Evolutionary conservation across 768 basidiomycete species (phyloP).

Genomic region (Neoboletus magnificus): DNA sequence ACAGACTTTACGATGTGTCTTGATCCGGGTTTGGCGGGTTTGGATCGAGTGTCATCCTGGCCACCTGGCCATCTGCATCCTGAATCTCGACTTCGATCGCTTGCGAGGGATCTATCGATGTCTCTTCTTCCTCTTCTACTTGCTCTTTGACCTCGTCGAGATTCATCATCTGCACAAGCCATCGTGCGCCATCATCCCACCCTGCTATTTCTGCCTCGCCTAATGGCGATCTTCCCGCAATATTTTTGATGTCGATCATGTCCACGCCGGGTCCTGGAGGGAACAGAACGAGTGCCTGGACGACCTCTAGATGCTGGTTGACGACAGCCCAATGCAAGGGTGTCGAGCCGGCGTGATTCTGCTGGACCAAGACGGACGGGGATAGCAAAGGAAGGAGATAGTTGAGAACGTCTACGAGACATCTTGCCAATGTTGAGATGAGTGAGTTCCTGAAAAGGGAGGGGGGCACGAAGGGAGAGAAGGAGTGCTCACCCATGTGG

Average conservation of each 20-base stretch:
- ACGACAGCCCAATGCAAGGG: conserved; percentile 90
- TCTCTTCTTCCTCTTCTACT: conserved; percentile 26
- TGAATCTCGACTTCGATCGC: conserved; percentile 67
- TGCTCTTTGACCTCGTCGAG: conserved; percentile 49
- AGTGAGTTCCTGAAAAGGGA: neutral
- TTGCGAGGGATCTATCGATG: conserved; percentile 30
- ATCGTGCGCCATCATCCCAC: conserved; percentile 82
- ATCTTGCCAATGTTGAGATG: conserved; percentile 36
- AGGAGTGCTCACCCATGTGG: conserved; percentile 61
- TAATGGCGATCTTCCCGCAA: conserved; percentile 69
- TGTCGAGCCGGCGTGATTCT: conserved; percentile 66
- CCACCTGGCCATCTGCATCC: conserved; percentile 67
- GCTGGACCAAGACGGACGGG: neutral
- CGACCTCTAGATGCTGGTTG: conserved; percentile 69
- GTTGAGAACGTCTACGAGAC: conserved; percentile 64
- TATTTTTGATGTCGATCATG: conserved; percentile 75
- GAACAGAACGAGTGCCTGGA: conserved; percentile 57
- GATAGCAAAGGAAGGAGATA: conserved; percentile 61
- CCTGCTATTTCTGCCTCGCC: conserved; percentile 76
- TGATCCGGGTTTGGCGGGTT: neutral
- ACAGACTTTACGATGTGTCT: neutral
- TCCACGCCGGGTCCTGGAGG: conserved; percentile 57
- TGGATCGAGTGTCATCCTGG: conserved; percentile 52
- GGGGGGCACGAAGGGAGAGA: too few relatives aligned
- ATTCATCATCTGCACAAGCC: conserved; percentile 80